Base-by-base conservation (phyloP, 176 grass and related monocot genomes). In the Secale cereale region DNA sequence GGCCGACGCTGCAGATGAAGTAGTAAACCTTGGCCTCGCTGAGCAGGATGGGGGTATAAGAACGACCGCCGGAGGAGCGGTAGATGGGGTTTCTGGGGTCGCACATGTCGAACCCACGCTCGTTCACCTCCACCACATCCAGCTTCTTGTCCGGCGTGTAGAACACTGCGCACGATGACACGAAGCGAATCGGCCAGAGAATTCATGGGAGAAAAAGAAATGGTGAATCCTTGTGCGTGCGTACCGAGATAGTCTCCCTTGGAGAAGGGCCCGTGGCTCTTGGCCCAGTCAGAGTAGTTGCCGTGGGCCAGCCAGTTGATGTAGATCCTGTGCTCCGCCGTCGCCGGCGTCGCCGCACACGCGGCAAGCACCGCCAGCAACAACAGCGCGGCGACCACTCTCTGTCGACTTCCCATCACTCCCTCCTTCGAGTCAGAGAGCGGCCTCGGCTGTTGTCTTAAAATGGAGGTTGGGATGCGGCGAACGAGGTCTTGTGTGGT, bases 1-100 rank as follows among this genome's bases (percentile, higher is more conserved):
- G 90, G 9, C 91, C 95, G 86, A 80, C 93, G 85, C 91, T 94
- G 85, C 95, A 93, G 85, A 97, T 93, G 92, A 97, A 97, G 79
- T 94, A 97, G 87, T 94, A 97, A 28, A 68, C 78, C 84, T 91
- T 91, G 78, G 95, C 93, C 77, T 97, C 77, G 85, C 93, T 93
- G 60, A 97, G 92, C 81, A 93, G n/a, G 83, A 97, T 89, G 10
- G 95, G 91, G 79, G 85, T 93, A 86, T 2, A 88, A n/a, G n/a
- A n/a, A 6, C 92, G 88, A 3, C 90, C 85, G 79, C 93, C 93
- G 86, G 90, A 94, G 92, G 93, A 97, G 85, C 94, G 94, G 69
- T 83, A 91, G 87, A 94, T 91, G 29, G 95, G 67, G 75, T 86
- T 78, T 30, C 85, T 80, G n/a, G 90, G 60, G 68, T 97, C 92